These are phyloP conservation scores for Coemansia sp. DNA, from an alignment of 192 early-diverging fungal genomes.

Conservation along the genomic window DNA sequence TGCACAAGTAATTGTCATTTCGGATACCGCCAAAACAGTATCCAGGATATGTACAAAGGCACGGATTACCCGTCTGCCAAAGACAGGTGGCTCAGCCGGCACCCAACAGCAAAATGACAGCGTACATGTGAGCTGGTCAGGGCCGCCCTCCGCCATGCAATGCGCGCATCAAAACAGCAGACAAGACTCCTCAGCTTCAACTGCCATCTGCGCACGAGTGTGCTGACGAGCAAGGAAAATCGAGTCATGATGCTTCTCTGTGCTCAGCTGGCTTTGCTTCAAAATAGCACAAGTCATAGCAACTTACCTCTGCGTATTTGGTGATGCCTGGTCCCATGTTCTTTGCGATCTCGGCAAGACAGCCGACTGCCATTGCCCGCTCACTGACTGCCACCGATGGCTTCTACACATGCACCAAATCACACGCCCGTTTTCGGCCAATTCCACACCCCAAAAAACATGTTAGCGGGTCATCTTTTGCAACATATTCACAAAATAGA, in stretches of 20 bases:
- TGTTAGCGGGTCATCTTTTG: slow-evolving; percentile 1
- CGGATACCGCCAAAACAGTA: neutral
- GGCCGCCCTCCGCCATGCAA: neutral
- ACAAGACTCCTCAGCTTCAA: too few relatives aligned
- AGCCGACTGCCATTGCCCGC: slow-evolving; percentile 89
- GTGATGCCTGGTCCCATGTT: slow-evolving; percentile 57
- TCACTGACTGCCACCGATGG: slow-evolving; percentile 66
- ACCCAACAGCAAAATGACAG: neutral
- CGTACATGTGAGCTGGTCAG: neutral
- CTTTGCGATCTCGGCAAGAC: slow-evolving; percentile 73
- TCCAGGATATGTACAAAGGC: slow-evolving; percentile 3
- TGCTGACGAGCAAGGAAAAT: too few relatives aligned
- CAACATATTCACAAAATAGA: slow-evolving; percentile 7
- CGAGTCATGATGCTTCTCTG: too few relatives aligned
- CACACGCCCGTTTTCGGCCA: neutral
- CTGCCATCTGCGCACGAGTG: too few relatives aligned
- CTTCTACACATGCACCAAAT: slow-evolving; percentile 51
- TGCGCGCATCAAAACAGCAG: neutral
- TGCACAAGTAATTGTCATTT: neutral
- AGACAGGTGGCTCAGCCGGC: neutral
- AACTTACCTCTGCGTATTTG: slow-evolving; percentile 54
- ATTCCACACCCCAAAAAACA: neutral
- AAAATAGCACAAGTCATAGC: neutral
- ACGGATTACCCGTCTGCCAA: neutral
- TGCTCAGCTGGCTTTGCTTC: neutral